phyloP scores from a whole-genome alignment of 2,329 filamentous ascomycete genomes.

The Aspergillus luchuensis region DNA sequence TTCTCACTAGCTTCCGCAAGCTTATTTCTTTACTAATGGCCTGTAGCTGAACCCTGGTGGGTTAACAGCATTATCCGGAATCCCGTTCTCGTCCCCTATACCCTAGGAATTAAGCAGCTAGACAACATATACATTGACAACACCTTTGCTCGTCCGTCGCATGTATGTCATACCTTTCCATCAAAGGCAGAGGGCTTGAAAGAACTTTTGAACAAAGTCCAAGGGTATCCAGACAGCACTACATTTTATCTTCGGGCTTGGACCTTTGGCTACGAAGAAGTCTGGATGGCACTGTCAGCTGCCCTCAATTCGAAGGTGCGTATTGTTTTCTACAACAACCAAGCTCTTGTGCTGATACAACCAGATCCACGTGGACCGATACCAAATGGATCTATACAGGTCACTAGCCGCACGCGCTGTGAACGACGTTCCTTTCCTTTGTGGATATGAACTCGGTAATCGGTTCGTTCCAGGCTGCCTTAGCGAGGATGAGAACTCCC shows the following conservation, averaged over 20 bases:
- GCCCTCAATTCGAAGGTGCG: constrained; percentile 65
- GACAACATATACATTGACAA: constrained; percentile 90
- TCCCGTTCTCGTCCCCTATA: constrained; percentile 74
- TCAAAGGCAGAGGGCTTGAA: constrained; percentile 73
- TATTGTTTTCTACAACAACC: not conserved
- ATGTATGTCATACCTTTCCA: constrained; percentile 56
- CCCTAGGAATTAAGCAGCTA: constrained; percentile 64
- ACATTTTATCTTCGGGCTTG: constrained; percentile 83
- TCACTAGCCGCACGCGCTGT: constrained; percentile 55
- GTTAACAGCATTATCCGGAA: constrained; percentile 71
- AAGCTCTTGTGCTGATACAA: constrained; percentile 15
- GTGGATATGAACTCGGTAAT: constrained; percentile 76
- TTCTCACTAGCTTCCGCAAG: not conserved
- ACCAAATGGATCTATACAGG: constrained; percentile 73
- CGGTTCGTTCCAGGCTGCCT: constrained; percentile 69
- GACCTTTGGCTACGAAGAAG: constrained; percentile 93
- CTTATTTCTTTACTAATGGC: constrained; percentile 11
- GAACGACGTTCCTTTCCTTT: constrained; percentile 67
- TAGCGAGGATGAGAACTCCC: constrained; percentile 62
- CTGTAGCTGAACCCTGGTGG: constrained; percentile 74
- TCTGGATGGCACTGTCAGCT: constrained; percentile 79
- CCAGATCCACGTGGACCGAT: constrained; percentile 78
- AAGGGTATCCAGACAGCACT: constrained; percentile 69
- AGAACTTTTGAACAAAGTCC: constrained; percentile 71
- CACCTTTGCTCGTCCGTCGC: constrained; percentile 64